These are phyloP conservation scores for Cyclotella choctawhatcheeana DNA, from an alignment of 108 stramenopile genomes.

Conservation along the genomic window DNA sequence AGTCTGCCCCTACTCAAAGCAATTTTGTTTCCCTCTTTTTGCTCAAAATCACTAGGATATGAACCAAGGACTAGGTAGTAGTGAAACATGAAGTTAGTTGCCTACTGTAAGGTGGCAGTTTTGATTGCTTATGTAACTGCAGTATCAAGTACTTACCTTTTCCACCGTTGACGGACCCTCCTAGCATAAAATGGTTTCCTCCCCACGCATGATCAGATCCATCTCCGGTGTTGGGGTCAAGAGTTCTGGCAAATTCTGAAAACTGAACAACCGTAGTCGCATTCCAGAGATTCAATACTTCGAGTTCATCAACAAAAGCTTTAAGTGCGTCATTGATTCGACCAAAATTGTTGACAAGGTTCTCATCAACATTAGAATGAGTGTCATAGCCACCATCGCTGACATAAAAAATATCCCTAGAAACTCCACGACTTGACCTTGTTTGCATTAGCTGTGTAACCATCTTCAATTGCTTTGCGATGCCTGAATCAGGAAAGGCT, in stretches of 20 bases:
- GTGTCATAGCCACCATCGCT: constrained; percentile 60
- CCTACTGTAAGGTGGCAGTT: no score
- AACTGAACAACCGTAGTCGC: constrained; percentile 53
- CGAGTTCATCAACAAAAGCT: constrained; percentile 61
- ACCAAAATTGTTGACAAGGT: constrained; percentile 35
- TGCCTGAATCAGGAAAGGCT: constrained; percentile 28
- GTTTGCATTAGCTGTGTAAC: constrained; percentile 54
- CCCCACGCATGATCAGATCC: constrained; percentile 83
- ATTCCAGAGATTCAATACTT: constrained; percentile 57
- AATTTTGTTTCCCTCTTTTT: constrained; percentile 32
- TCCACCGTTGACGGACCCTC: constrained; percentile 64
- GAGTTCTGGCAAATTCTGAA: constrained; percentile 75
- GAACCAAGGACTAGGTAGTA: constrained; percentile 61
- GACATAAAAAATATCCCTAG: constrained; percentile 61
- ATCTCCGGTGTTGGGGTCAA: constrained; percentile 73
- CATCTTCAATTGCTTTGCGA: constrained; percentile 31
- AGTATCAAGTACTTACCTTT: no score
- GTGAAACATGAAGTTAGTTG: no score
- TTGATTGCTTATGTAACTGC: no score
- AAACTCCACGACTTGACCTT: constrained; percentile 19
- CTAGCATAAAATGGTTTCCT: constrained; percentile 57
- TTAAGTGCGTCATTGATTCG: constrained; percentile 48
- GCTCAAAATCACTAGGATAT: constrained; percentile 59
- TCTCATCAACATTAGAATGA: constrained; percentile 37
- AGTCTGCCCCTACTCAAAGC: constrained; percentile 70